Evolutionary conservation across 345 rosid genomes (phyloP).

Genomic region (Bruguiera gymnorhiza): DNA sequence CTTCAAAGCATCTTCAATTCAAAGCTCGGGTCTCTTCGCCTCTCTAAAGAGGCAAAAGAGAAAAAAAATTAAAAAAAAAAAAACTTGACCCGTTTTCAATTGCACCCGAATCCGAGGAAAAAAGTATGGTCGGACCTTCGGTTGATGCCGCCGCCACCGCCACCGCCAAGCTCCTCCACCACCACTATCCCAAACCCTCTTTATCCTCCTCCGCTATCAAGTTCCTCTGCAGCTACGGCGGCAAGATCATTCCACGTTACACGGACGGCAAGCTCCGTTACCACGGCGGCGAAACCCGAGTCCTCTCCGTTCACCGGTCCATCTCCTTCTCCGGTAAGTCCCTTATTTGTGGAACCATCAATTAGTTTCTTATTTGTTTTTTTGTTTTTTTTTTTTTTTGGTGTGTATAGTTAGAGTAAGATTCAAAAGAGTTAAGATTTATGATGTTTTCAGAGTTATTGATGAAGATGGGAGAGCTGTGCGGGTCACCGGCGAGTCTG

Average conservation of each 20-base stretch:
- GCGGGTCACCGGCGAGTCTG: conserved; percentile 48
- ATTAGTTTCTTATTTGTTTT: not conserved
- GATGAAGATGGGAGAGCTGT: conserved; percentile 62
- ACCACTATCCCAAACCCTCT: not conserved
- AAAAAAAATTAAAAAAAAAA: not conserved
- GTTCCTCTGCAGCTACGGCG: conserved; percentile 86
- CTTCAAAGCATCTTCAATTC: conserved; percentile 8
- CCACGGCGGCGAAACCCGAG: conserved; percentile 80
- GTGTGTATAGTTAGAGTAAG: not conserved
- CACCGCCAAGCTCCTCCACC: not conserved
- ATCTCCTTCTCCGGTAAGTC: conserved; percentile 66
- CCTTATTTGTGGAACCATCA: not conserved
- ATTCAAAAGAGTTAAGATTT: not conserved
- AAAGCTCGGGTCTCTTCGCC: not conserved
- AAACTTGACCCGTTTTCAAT: not conserved
- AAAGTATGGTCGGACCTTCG: conserved; percentile 41
- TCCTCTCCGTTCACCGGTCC: conserved; percentile 75
- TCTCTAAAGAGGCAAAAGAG: too few relatives aligned
- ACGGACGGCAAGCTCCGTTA: conserved; percentile 90
- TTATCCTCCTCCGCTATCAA: conserved; percentile 33
- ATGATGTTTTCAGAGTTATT: conserved; percentile 53
- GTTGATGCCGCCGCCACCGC: conserved; percentile 13
- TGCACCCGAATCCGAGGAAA: not conserved
- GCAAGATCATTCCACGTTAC: conserved; percentile 77
- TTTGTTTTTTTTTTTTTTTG: not conserved